Percentiles rank a stretch among this genome's conserved stretches.
Evolutionary conservation across 176 grass and related monocot genomes (phyloP).

Genomic region (Bromus sterilis): DNA sequence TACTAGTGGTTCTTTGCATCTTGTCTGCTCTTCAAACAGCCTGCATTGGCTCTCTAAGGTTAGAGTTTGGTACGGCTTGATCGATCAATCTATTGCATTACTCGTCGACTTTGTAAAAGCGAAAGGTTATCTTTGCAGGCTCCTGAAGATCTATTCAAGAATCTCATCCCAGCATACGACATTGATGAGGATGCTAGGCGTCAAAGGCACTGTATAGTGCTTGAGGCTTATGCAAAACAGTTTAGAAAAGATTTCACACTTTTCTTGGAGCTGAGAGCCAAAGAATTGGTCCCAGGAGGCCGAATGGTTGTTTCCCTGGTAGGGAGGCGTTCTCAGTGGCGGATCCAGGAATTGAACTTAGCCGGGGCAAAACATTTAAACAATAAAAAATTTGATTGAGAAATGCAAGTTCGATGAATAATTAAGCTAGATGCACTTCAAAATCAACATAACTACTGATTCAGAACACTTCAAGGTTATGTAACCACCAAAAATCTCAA

Average conservation of each 20-base stretch:
- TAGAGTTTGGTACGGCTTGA: background rate
- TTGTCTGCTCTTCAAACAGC: background rate
- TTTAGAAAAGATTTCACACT: background rate
- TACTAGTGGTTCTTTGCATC: background rate
- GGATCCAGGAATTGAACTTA: too few species aligned
- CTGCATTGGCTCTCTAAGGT: background rate
- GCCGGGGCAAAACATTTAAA: too few species aligned
- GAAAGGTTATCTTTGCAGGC: background rate
- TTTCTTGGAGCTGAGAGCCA: background rate
- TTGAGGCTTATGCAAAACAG: background rate
- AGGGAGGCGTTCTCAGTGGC: background rate
- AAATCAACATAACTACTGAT: too few species aligned
- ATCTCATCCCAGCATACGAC: too few species aligned
- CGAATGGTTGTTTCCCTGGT: background rate
- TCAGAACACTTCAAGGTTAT: too few species aligned
- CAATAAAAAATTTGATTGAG: too few species aligned
- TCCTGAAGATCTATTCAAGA: background rate
- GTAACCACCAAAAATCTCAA: too few species aligned
- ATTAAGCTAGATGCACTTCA: too few species aligned
- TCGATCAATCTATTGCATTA: background rate
- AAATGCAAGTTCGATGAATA: too few species aligned
- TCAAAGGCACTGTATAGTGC: background rate
- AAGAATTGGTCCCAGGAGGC: background rate
- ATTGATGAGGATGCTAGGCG: background rate
- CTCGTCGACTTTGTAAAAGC: background rate